Percentiles rank a stretch among this genome's conserved stretches.
Conservation (phyloP, 2,329 filamentous ascomycete genomes). For the Knufia petricola region DNA sequence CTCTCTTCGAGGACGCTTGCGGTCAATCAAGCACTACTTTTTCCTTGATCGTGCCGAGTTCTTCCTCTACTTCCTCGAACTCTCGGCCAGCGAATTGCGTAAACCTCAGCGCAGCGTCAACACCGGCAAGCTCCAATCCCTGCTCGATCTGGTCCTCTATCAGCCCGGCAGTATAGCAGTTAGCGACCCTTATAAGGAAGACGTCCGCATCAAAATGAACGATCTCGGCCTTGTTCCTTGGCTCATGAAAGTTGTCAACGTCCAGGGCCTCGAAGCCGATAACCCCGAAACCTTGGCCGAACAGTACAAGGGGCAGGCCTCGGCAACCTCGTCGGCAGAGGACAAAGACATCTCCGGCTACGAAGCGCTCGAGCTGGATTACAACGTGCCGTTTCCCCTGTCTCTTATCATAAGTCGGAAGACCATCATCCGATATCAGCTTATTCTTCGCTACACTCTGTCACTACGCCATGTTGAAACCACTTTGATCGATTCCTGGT, state of each 20-base stretch:
- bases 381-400: slow-evolving; percentile 85
- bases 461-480: slow-evolving; percentile 83
- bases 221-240: slow-evolving; percentile 86
- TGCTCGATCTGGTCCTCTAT: slow-evolving; percentile 92
- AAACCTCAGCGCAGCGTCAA: slow-evolving; percentile 86
- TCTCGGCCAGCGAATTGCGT: slow-evolving; percentile 77
- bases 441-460: slow-evolving; percentile 87
- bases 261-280: slow-evolving; percentile 88
- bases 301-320: slow-evolving; percentile 52
- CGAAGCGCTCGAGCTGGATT: slow-evolving; percentile 88
- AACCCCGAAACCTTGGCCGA: slow-evolving; percentile 50
- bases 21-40: slow-evolving; percentile 96
- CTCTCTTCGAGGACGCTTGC: slow-evolving; percentile 72
- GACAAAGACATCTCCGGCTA: slow-evolving; percentile 85
- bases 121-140: slow-evolving; percentile 81
- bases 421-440: slow-evolving; percentile 92
- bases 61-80: slow-evolving; percentile 94
- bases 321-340: slow-evolving; percentile 46
- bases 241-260: slow-evolving; percentile 91
- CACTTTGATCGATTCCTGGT: slow-evolving; percentile 78
- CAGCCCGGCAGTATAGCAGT: slow-evolving; percentile 91
- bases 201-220: slow-evolving; percentile 96
- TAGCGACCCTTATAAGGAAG: slow-evolving; percentile 93
- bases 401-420: slow-evolving; percentile 93
- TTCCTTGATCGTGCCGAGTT: slow-evolving; percentile 97